Conservation (phyloP, 2,329 filamentous ascomycete genomes). For the Hypomyces rosellus region DNA sequence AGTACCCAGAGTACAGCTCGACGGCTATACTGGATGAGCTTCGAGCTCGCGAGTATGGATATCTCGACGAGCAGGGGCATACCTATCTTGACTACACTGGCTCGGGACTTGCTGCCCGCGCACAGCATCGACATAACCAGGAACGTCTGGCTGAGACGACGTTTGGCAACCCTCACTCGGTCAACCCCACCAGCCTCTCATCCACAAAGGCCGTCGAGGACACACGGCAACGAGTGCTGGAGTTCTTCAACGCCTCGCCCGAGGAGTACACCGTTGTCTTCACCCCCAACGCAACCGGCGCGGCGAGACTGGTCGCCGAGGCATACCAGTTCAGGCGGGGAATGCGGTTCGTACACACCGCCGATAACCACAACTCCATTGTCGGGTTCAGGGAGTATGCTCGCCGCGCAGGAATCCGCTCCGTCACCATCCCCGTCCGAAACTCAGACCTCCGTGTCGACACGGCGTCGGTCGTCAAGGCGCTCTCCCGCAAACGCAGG, state of each 20-base stretch:
- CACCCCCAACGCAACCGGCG: slow-evolving; percentile 34
- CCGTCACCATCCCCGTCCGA: slow-evolving; percentile 25
- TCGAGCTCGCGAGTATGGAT: slow-evolving; percentile 25
- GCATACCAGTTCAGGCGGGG: slow-evolving; percentile 28
- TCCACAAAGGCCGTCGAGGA: slow-evolving; percentile 28
- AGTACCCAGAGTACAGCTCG: slow-evolving; percentile 28
- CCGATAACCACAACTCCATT: slow-evolving; percentile 38
- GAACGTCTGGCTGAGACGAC: slow-evolving; percentile 22
- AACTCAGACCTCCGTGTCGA: slow-evolving; percentile 24
- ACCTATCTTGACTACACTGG: slow-evolving; percentile 38
- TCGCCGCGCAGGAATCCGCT: slow-evolving; percentile 17
- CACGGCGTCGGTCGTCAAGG: slow-evolving; percentile 17
- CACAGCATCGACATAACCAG: slow-evolving; percentile 27
- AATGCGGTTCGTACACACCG: slow-evolving; percentile 27
- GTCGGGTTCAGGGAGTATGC: slow-evolving; percentile 34
- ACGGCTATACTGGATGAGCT: slow-evolving; percentile 24
- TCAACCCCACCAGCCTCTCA: slow-evolving; percentile 30
- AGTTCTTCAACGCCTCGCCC: slow-evolving; percentile 27
- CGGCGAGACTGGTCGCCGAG: slow-evolving; percentile 33
- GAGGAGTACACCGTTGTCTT: slow-evolving; percentile 36
- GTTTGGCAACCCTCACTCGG: slow-evolving; percentile 36
- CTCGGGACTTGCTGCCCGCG: slow-evolving; percentile 27
- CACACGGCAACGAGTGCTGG: slow-evolving; percentile 26
- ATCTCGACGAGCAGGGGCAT: slow-evolving; percentile 32
- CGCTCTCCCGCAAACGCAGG: slow-evolving; percentile 1